phyloP scores from a whole-genome alignment of 1,284 basidiomycete genomes.

The Cryptococcus floricola region DNA sequence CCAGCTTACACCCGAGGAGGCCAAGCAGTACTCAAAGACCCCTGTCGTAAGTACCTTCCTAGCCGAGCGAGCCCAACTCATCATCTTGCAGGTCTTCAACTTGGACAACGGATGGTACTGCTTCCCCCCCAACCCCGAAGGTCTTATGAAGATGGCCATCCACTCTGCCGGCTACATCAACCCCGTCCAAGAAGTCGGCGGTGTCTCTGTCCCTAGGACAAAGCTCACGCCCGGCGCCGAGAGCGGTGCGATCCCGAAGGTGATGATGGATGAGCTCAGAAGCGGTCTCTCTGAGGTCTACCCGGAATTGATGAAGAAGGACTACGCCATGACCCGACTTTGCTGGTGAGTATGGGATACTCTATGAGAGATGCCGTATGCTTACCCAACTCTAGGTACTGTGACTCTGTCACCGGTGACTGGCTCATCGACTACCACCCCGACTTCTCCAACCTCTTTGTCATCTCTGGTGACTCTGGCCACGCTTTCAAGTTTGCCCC shows the following conservation, averaged over 20 bases:
- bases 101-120: constrained; percentile 50
- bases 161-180: constrained; percentile 49
- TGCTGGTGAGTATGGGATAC: constrained; percentile 32
- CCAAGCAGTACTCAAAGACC: constrained; percentile 57
- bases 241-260: constrained; percentile 40
- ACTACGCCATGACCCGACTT: constrained; percentile 42
- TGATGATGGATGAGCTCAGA: constrained; percentile 32
- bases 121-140: constrained; percentile 51
- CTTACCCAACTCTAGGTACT: constrained; percentile 34
- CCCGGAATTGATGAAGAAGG: constrained; percentile 45
- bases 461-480: constrained; percentile 51
- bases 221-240: constrained; percentile 43
- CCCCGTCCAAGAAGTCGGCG: constrained; percentile 21
- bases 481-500: constrained; percentile 69
- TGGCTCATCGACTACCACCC: constrained; percentile 53
- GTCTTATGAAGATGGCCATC: constrained; percentile 52
- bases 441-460: constrained; percentile 45
- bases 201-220: constrained; percentile 45
- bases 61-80: not conserved
- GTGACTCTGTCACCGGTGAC: constrained; percentile 51
- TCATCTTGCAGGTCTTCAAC: constrained; percentile 36
- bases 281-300: constrained; percentile 33
- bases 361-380: not conserved
- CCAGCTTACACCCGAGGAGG: constrained; percentile 68
- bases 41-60: constrained; percentile 59